Evolutionary conservation across 345 rosid genomes (phyloP).

Genomic region (Syzygium oleosum): DNA sequence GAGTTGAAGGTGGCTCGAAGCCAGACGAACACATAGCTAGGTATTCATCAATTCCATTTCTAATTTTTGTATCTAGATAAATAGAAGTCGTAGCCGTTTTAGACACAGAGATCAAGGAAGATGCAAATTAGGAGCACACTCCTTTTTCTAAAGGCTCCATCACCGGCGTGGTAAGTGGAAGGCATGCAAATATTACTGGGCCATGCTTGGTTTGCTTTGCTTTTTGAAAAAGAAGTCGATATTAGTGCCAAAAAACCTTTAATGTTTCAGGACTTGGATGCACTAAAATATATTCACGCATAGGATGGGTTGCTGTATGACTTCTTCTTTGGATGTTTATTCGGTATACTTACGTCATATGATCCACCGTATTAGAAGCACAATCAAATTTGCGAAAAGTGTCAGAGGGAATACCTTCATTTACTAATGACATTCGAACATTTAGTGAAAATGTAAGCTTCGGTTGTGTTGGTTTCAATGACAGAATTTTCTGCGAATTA

Average conservation of each 20-base stretch:
- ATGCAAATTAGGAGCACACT: background rate
- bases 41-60: background rate
- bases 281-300: background rate
- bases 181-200: slow-evolving; percentile 24
- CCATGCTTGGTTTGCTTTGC: slow-evolving; percentile 13
- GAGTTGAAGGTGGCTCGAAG: background rate
- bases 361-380: background rate
- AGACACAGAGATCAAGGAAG: background rate
- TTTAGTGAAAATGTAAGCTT: background rate
- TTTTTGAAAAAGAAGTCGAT: slow-evolving; percentile 3
- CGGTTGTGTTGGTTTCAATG: background rate
- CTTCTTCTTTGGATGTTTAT: background rate
- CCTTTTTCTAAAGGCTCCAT: slow-evolving; percentile 2
- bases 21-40: background rate
- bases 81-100: background rate
- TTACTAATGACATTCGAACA: background rate
- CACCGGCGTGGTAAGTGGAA: slow-evolving; percentile 15
- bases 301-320: background rate
- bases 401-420: background rate
- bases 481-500: background rate
- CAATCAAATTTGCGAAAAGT: background rate
- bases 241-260: background rate
- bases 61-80: background rate
- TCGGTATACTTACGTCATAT: background rate
- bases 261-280: background rate